Conservation (phyloP, 495 filamentous ascomycete genomes). For the Cercophora sp. region DNA sequence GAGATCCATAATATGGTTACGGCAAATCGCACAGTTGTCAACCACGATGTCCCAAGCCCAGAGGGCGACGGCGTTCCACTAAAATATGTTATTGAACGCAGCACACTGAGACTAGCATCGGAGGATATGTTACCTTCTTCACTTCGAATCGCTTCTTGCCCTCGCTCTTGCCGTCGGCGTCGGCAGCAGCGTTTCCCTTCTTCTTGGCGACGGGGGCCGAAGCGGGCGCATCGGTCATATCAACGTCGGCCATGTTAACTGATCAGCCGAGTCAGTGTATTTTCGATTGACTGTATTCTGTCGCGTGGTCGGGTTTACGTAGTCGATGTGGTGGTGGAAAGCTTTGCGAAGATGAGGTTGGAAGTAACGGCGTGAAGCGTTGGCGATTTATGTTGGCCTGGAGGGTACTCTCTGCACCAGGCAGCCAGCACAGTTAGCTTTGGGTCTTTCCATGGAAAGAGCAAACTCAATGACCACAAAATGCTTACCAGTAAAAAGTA, state of each 20-base stretch:
- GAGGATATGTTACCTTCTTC: slow-evolving; percentile 74
- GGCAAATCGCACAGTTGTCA: slow-evolving; percentile 98
- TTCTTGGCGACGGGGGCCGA: slow-evolving; percentile 54
- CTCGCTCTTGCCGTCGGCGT: slow-evolving; percentile 56
- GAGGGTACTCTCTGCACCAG: background rate
- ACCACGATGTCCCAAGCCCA: slow-evolving; percentile 99
- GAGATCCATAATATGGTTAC: slow-evolving; percentile 99
- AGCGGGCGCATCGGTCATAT: slow-evolving; percentile 84
- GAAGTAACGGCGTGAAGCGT: background rate
- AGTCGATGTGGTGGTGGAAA: no score
- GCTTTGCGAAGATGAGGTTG: background rate
- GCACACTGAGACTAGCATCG: no score
- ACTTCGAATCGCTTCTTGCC: slow-evolving; percentile 95
- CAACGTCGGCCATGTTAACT: slow-evolving; percentile 80
- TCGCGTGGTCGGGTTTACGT: no score
- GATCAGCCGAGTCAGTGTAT: slow-evolving; percentile 8
- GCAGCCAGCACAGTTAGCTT: background rate
- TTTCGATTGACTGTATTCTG: background rate
- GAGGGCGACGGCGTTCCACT: slow-evolving; percentile 99
- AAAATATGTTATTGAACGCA: slow-evolving; percentile 19
- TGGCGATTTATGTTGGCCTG: background rate
- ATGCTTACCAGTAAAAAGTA: background rate
- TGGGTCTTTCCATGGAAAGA: background rate
- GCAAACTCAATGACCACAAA: background rate
- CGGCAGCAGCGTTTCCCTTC: slow-evolving; percentile 39